phyloP scores from a whole-genome alignment of 2,329 filamentous ascomycete species.

The Cladophialophora psammophila region DNA sequence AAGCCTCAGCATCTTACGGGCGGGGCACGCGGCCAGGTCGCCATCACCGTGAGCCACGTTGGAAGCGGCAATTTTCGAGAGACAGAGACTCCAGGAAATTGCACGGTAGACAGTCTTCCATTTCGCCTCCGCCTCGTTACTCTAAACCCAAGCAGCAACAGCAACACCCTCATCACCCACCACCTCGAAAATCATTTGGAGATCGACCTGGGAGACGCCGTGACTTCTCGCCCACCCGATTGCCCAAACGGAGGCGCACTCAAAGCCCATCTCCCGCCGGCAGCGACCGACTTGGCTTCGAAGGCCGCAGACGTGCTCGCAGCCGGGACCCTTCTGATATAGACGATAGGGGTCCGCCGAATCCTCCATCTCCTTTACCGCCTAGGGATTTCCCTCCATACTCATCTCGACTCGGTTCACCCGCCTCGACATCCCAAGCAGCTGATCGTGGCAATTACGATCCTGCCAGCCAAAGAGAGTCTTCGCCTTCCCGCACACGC shows the following conservation, averaged over 20 bases:
- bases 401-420: slow-evolving; percentile 44
- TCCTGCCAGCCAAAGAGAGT: slow-evolving; percentile 40
- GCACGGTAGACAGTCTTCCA: slow-evolving; percentile 33
- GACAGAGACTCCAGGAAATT: slow-evolving; percentile 33
- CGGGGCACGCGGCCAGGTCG: slow-evolving; percentile 23
- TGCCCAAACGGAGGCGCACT: slow-evolving; percentile 40
- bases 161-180: slow-evolving; percentile 12
- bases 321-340: slow-evolving; percentile 49
- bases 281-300: slow-evolving; percentile 32
- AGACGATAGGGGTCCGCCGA: slow-evolving; percentile 44
- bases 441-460: slow-evolving; percentile 41
- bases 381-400: slow-evolving; percentile 46
- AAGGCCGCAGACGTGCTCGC: slow-evolving; percentile 47
- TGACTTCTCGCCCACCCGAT: slow-evolving; percentile 34
- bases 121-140: slow-evolving; percentile 31
- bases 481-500: slow-evolving; percentile 47
- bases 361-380: slow-evolving; percentile 40
- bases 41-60: slow-evolving; percentile 21
- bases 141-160: slow-evolving; percentile 21
- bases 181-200: slow-evolving; percentile 21
- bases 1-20: slow-evolving; percentile 19
- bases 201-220: slow-evolving; percentile 30
- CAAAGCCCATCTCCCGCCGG: slow-evolving; percentile 38
- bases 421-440: slow-evolving; percentile 40
- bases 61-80: slow-evolving; percentile 32